Conservation (phyloP, 2,329 filamentous ascomycete genomes). For the Aspergillus japonicus region DNA sequence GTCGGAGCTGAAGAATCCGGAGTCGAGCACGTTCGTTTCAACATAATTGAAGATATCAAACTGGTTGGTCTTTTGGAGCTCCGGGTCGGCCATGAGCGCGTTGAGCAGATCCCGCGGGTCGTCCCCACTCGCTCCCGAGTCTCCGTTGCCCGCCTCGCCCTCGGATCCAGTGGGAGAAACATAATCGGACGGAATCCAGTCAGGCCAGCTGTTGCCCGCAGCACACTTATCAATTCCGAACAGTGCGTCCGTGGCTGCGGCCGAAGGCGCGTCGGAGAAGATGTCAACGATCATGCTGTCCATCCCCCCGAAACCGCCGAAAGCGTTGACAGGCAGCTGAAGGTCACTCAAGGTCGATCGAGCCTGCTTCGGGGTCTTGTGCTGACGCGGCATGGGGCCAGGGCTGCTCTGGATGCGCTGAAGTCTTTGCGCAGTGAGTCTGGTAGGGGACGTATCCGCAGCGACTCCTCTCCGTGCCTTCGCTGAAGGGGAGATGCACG, state of each 20-base stretch:
- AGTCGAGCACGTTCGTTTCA: constrained; percentile 33
- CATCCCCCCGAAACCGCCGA: constrained; percentile 30
- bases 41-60: constrained; percentile 35
- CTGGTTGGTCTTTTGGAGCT: constrained; percentile 29
- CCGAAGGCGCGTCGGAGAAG: constrained; percentile 31
- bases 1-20: constrained; percentile 39
- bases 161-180: constrained; percentile 33
- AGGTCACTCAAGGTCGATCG: constrained; percentile 21
- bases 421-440: constrained; percentile 33
- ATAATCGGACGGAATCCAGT: constrained; percentile 39
- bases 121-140: constrained; percentile 11
- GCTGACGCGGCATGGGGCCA: constrained; percentile 21
- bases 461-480: constrained; percentile 23
- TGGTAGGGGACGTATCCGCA: constrained; percentile 28
- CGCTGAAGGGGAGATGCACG: constrained; percentile 35
- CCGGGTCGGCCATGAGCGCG: constrained; percentile 36
- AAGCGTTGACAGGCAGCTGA: constrained; percentile 23
- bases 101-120: constrained; percentile 35
- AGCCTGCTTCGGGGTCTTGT: constrained; percentile 27
- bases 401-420: constrained; percentile 32
- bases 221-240: constrained; percentile 30
- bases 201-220: constrained; percentile 32
- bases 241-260: constrained; percentile 26
- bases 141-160: constrained; percentile 16
- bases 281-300: constrained; percentile 41